These are phyloP conservation scores for Wallacemonas sp. DNA, from an alignment of 208 protist species.

Conservation along the genomic window DNA sequence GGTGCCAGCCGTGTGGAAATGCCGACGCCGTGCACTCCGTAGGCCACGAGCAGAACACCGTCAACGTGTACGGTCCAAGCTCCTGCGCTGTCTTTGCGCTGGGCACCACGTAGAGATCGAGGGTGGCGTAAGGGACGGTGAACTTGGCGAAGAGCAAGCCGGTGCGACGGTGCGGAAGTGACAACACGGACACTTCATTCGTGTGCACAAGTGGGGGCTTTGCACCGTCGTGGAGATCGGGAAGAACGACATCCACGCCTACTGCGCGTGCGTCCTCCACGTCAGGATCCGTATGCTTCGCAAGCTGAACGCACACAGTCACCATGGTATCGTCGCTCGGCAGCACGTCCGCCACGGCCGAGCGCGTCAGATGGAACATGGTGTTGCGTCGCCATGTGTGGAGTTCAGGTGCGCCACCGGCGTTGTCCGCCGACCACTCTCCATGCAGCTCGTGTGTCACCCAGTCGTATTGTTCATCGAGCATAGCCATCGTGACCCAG, in stretches of 20 bases:
- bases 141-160: conserved; percentile 46
- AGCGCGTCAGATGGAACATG: conserved; percentile 41
- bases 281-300: conserved; percentile 64
- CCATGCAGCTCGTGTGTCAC: conserved; percentile 29
- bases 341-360: background rate
- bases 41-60: conserved; percentile 59
- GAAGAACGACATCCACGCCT: conserved; percentile 63
- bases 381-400: conserved; percentile 76
- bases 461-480: conserved; percentile 77
- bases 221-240: conserved; percentile 23
- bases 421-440: conserved; percentile 45
- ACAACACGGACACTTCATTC: conserved; percentile 32
- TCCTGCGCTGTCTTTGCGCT: conserved; percentile 46
- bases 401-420: conserved; percentile 23
- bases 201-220: conserved; percentile 48
- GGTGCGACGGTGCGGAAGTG: conserved; percentile 28
- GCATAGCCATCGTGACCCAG: conserved; percentile 62
- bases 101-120: conserved; percentile 73
- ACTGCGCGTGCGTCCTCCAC: conserved; percentile 65
- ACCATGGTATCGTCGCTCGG: conserved; percentile 25
- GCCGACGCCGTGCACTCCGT: conserved; percentile 31
- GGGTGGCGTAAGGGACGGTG: conserved; percentile 20
- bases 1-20: conserved; percentile 78
- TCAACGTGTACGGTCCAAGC: conserved; percentile 60
- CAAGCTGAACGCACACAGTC: conserved; percentile 59